These are phyloP conservation scores for Theobroma cacao DNA, from an alignment of 345 rosid species.

Conservation along the genomic window DNA sequence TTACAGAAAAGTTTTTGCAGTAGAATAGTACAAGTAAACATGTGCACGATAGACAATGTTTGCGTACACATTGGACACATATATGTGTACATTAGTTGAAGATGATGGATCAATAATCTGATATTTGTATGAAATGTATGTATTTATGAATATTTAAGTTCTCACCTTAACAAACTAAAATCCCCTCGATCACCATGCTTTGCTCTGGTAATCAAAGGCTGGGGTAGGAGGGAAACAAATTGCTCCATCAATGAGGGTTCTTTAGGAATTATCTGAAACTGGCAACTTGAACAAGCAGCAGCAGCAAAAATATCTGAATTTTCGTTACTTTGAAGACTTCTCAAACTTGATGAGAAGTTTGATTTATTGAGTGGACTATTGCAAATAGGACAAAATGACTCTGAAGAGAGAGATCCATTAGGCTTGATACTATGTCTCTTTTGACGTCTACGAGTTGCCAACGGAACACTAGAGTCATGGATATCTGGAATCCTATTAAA, in stretches of 20 bases:
- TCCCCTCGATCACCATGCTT: slow-evolving; percentile 23
- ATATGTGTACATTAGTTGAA: neutral
- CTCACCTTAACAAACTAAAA: slow-evolving; percentile 59
- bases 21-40: neutral
- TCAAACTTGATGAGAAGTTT: slow-evolving; percentile 30
- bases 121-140: too few species aligned
- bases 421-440: slow-evolving; percentile 66
- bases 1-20: neutral
- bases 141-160: neutral
- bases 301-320: slow-evolving; percentile 35
- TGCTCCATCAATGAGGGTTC: slow-evolving; percentile 53
- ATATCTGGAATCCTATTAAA: slow-evolving; percentile 82
- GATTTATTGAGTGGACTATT: slow-evolving; percentile 52
- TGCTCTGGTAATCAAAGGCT: slow-evolving; percentile 46
- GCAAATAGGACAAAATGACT: slow-evolving; percentile 80
- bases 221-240: slow-evolving; percentile 54
- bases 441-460: slow-evolving; percentile 74
- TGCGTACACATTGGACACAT: neutral
- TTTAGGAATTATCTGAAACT: slow-evolving; percentile 79
- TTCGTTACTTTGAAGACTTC: slow-evolving; percentile 15
- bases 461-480: slow-evolving; percentile 57
- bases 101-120: neutral
- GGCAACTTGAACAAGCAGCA: slow-evolving; percentile 83
- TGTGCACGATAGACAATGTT: neutral
- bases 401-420: slow-evolving; percentile 64